Evolutionary conservation across 1,284 basidiomycete species (phyloP).

Genomic region (Pterulicium gracile): DNA sequence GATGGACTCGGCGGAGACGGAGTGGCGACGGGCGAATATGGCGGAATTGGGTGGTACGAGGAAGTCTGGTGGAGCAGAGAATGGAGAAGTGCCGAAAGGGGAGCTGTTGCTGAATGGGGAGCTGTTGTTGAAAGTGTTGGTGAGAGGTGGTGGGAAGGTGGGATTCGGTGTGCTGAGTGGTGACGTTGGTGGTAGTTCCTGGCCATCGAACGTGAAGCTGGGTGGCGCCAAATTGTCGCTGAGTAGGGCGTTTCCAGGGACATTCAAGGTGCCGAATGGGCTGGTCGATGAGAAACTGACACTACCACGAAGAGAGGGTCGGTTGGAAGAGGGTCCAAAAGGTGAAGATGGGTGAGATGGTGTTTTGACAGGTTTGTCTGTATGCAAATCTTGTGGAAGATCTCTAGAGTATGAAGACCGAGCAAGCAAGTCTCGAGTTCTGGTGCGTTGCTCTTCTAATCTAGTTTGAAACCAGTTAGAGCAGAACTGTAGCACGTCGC

Average conservation of each 20-base stretch:
- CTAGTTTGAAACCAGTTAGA: conserved; percentile 91
- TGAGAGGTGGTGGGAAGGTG: conserved; percentile 18
- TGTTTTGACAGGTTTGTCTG: conserved; percentile 38
- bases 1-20: conserved; percentile 96
- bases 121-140: too few species aligned
- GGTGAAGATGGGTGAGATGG: conserved; percentile 20
- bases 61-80: conserved; percentile 44
- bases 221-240: conserved; percentile 37
- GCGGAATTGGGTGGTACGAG: conserved; percentile 59
- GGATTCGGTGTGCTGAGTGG: conserved; percentile 40
- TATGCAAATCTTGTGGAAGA: conserved; percentile 47
- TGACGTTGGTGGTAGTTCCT: conserved; percentile 51
- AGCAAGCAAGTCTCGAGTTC: conserved; percentile 54
- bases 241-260: conserved; percentile 66
- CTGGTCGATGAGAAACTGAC: background rate
- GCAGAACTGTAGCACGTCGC: conserved; percentile 88
- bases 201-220: conserved; percentile 45
- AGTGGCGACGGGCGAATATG: conserved; percentile 84
- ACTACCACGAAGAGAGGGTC: background rate
- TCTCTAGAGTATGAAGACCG: conserved; percentile 38
- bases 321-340: conserved; percentile 39
- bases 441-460: conserved; percentile 71
- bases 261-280: conserved; percentile 30
- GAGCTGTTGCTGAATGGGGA: too few species aligned
- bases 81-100: conserved; percentile 36